These are phyloP conservation scores for Talaromyces proteolyticus DNA, from an alignment of 495 filamentous ascomycete species.

Conservation along the genomic window DNA sequence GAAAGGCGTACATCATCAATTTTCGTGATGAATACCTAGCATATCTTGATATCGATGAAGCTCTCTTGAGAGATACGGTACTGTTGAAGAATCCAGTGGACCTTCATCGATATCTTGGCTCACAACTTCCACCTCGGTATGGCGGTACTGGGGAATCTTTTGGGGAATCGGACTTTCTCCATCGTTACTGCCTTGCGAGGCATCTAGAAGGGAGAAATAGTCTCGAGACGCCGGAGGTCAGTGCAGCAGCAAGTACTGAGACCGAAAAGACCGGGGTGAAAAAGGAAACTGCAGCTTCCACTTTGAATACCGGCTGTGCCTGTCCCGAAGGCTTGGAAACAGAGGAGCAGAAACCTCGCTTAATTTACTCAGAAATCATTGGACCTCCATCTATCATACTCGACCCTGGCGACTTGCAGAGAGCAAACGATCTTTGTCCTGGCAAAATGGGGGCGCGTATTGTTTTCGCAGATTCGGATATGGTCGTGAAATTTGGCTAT, in stretches of 20 bases:
- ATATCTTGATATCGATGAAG: slow-evolving; percentile 4
- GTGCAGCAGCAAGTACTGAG: not conserved
- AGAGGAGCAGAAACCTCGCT: not conserved
- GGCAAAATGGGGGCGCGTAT: slow-evolving; percentile 9
- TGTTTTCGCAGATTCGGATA: slow-evolving; percentile 8
- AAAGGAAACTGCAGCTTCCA: not conserved
- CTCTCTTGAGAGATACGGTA: not conserved
- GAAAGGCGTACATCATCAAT: slow-evolving; percentile 2
- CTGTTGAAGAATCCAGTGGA: not conserved
- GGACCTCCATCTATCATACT: slow-evolving; percentile 12
- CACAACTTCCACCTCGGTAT: slow-evolving; percentile 2
- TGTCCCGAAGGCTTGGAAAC: not conserved
- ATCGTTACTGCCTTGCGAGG: not conserved
- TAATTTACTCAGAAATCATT: slow-evolving; percentile 11
- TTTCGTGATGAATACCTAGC: slow-evolving; percentile 6
- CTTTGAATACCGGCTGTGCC: not conserved
- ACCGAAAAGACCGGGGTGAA: not conserved
- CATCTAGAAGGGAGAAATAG: not conserved
- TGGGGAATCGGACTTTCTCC: not conserved
- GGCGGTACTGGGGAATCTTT: not conserved
- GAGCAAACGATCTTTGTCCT: slow-evolving; percentile 6
- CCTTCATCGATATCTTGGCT: slow-evolving; percentile 2
- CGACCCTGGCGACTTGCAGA: slow-evolving; percentile 7
- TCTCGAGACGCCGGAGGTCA: not conserved
- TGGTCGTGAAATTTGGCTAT: slow-evolving; percentile 11